Evolutionary conservation across 2,329 filamentous ascomycete genomes (phyloP), one percentile per base, ranked within the genome.

Genomic region (Penicillium sp.): DNA sequence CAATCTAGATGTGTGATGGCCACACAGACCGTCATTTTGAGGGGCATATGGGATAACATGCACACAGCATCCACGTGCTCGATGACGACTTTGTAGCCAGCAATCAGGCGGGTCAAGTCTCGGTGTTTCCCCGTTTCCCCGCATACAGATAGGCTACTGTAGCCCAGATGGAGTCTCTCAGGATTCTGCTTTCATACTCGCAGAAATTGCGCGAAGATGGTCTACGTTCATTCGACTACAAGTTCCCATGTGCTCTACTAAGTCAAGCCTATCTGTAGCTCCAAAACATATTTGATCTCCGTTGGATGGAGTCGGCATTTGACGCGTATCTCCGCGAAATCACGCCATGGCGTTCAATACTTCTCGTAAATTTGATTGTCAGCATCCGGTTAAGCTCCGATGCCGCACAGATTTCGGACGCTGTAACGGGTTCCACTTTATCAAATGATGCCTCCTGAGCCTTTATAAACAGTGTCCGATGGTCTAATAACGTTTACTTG

Each of bases 171-270:
- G 11, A 13, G 31, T 54, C 4, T 19, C 19, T 39, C 11, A 4
- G 7, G 2, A 19, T 13, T 41, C 6, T 14, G 39, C 14, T 18
- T 31, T 24, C 37, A 56, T 55, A 14, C 52, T 31, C 46, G 58
- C 62, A 60, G 52, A 47, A 58, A 63, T 65, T 59, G 54, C 60
- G 62, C 54, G 11, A 65, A 63, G 50, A 50, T 9, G 4, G 22
- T n/a, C 19, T 4, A 16, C 37, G 6, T 22, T 58, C 6, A 63
- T 61, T 65, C 44, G 56, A 56, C 33, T 31, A 13, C 22, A 4
- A n/a, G 6, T 6, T 19, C 1, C 31, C 31, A 31, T 10, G 9
- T 31, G 9, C 31, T 31, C 6, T 2, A 31, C 9, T 31, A 10
- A 10, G 7, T 31, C 24, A 27, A 27, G 24, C 24, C 24, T 33